Conservation (phyloP, 352 stramenopile genomes). For the Pythium insidiosum region DNA sequence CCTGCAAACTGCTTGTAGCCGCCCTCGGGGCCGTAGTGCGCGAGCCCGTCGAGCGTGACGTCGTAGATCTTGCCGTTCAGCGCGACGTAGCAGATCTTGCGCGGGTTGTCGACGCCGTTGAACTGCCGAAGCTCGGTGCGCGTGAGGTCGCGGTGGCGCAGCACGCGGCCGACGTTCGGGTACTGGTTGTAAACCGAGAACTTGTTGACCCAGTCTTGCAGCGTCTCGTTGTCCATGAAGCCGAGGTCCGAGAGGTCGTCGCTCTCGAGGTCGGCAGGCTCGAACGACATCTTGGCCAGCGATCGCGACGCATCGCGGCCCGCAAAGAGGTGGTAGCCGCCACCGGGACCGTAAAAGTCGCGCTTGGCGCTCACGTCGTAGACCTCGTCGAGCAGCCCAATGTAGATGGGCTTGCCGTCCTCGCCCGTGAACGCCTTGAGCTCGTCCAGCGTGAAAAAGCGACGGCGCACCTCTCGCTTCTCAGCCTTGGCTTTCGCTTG, state of each 20-base stretch:
- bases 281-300: slow-evolving; percentile 96
- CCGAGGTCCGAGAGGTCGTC: slow-evolving; percentile 63
- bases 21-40: slow-evolving; percentile 92
- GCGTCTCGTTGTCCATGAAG: slow-evolving; percentile 80
- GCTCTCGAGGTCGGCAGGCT: slow-evolving; percentile 88
- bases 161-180: slow-evolving; percentile 90
- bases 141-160: slow-evolving; percentile 69
- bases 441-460: slow-evolving; percentile 91
- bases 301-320: slow-evolving; percentile 91
- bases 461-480: slow-evolving; percentile 54
- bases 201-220: slow-evolving; percentile 93
- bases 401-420: slow-evolving; percentile 91
- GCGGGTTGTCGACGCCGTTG: slow-evolving; percentile 77
- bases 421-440: slow-evolving; percentile 90
- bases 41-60: slow-evolving; percentile 90
- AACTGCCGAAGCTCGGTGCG: slow-evolving; percentile 78
- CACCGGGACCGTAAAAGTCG: slow-evolving; percentile 95
- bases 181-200: slow-evolving; percentile 96
- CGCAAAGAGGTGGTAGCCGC: slow-evolving; percentile 95
- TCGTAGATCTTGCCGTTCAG: slow-evolving; percentile 95
- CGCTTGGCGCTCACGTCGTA: slow-evolving; percentile 94
- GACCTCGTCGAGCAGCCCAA: slow-evolving; percentile 92
- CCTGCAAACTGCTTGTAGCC: slow-evolving; percentile 96
- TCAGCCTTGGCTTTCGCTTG: slow-evolving; percentile 59
- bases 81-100: slow-evolving; percentile 92